These are phyloP conservation scores for Cryphonectria nitschkei DNA, from an alignment of 2,329 filamentous ascomycete species.

Conservation along the genomic window DNA sequence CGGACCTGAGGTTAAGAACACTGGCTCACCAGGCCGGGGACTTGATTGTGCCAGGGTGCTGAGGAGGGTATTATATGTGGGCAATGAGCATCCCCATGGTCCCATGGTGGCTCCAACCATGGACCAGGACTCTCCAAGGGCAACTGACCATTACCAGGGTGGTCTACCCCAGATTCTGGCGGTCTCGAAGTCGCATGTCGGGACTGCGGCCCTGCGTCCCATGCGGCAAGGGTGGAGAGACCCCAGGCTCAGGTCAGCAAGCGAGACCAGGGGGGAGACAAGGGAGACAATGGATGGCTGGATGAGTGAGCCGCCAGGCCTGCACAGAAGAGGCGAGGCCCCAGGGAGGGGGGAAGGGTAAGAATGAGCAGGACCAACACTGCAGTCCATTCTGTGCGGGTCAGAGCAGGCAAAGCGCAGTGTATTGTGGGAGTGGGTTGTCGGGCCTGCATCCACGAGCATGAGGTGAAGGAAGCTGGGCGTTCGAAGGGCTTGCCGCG, in stretches of 20 bases:
- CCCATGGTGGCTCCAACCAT: not conserved
- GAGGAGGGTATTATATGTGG: conserved; percentile 27
- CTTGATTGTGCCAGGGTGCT: not conserved
- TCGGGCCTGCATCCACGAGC: conserved; percentile 5
- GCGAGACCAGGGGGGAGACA: conserved; percentile 1
- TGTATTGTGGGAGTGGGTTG: not conserved
- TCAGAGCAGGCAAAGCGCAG: not conserved
- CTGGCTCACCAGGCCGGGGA: conserved; percentile 11
- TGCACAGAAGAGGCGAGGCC: not conserved
- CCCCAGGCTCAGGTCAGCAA: not conserved
- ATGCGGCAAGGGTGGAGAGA: conserved; percentile 23
- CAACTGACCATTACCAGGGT: conserved; percentile 16
- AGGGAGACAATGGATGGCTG: not conserved
- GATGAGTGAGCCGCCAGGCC: conserved; percentile 2
- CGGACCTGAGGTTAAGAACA: not conserved
- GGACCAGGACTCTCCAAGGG: conserved; percentile 7
- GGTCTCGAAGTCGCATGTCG: conserved; percentile 11
- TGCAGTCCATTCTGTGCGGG: not conserved
- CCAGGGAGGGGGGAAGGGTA: not conserved
- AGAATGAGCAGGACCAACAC: not conserved
- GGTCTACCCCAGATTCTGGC: conserved; percentile 27
- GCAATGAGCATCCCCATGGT: not conserved
- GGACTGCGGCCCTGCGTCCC: conserved; percentile 28
- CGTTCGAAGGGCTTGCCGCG: not conserved
- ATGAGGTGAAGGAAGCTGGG: not conserved